Percentiles rank a stretch among this genome's conserved stretches.
Conservation (phyloP, 2,329 filamentous ascomycete species). For the Passalora sequoiae region DNA sequence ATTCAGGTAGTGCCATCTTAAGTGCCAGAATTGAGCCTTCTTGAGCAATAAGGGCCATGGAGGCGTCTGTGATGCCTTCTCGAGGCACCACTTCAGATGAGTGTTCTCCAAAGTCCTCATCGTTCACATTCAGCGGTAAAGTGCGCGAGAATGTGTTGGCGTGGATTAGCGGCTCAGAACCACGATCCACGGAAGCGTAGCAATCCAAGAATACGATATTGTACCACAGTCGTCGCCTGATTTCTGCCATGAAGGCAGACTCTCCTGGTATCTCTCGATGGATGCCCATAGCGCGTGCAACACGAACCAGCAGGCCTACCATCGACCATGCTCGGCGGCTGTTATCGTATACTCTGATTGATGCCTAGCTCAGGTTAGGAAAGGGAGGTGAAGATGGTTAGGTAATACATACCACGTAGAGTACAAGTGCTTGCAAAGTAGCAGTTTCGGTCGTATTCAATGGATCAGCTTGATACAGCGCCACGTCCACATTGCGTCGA, state of each 20-base stretch:
- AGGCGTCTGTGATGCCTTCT: slow-evolving; percentile 29
- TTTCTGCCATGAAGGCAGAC: slow-evolving; percentile 28
- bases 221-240: slow-evolving; percentile 32
- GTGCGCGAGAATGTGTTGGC: slow-evolving; percentile 22
- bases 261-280: slow-evolving; percentile 26
- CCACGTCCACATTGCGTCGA: slow-evolving; percentile 26
- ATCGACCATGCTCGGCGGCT: slow-evolving; percentile 32
- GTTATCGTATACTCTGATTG: slow-evolving; percentile 23
- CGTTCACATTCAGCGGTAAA: slow-evolving; percentile 30
- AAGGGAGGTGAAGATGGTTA: not conserved
- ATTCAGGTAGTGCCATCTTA: slow-evolving; percentile 17
- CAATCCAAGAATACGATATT: slow-evolving; percentile 30
- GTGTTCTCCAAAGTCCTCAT: slow-evolving; percentile 28
- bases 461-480: slow-evolving; percentile 31
- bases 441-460: slow-evolving; percentile 31
- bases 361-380: too few species aligned
- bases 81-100: slow-evolving; percentile 21
- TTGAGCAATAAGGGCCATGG: slow-evolving; percentile 21
- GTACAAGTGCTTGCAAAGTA: slow-evolving; percentile 29
- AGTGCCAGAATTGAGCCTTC: slow-evolving; percentile 15
- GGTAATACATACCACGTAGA: slow-evolving; percentile 24
- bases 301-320: slow-evolving; percentile 29
- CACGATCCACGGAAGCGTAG: slow-evolving; percentile 30
- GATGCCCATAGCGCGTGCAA: slow-evolving; percentile 31
- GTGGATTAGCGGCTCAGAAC: slow-evolving; percentile 26